Conservation (phyloP, 225 moss, liverwort and hornwort species). For the Pseudoscleropodium purum region DNA sequence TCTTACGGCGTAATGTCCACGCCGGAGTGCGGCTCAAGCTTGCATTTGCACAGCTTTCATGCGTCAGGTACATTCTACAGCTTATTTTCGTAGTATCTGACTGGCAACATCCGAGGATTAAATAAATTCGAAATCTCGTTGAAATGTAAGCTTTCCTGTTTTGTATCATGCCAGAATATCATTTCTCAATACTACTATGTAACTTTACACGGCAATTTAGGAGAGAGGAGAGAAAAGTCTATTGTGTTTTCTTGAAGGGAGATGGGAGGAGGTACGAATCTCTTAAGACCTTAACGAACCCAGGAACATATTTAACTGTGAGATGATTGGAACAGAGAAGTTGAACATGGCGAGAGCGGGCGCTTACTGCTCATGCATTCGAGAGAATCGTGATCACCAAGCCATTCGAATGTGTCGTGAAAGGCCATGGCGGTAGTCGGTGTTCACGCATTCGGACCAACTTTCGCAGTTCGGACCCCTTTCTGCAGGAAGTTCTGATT, state of each 20-base stretch:
- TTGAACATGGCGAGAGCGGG: not conserved
- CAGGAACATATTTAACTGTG: not conserved
- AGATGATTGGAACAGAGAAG: not conserved
- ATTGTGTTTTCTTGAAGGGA: not conserved
- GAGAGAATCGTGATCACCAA: not conserved
- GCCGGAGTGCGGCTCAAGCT: constrained; percentile 1
- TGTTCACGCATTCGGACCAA: not conserved
- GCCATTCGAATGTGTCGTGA: not conserved
- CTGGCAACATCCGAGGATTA: not conserved
- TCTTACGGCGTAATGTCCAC: not conserved
- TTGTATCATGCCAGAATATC: not conserved
- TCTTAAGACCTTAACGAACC: constrained; percentile 11
- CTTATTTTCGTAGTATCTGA: too few relatives aligned
- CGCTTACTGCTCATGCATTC: not conserved
- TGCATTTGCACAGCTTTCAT: not conserved
- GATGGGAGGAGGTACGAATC: constrained; percentile 20
- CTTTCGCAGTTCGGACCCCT: not conserved
- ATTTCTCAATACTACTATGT: not conserved
- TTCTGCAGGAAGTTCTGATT: not conserved
- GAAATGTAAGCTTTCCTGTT: not conserved
- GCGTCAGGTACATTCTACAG: not conserved
- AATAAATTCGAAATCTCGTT: not conserved
- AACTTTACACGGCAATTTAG: not conserved
- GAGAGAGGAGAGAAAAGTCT: not conserved
- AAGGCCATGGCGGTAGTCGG: not conserved